Conservation (phyloP, 306 rosid genomes). For the Casuarina glauca region DNA sequence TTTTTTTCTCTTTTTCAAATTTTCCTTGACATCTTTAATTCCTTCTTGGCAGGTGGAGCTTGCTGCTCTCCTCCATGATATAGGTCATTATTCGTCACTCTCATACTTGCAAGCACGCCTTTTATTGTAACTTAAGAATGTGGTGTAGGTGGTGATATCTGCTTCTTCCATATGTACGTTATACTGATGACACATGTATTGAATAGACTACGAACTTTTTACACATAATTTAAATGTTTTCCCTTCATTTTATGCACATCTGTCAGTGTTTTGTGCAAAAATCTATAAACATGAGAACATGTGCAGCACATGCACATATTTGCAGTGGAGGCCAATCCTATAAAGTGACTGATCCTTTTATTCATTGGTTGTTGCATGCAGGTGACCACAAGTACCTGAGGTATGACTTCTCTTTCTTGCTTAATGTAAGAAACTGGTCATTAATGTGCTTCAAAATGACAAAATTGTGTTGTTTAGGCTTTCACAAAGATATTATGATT, state of each 20-base stretch:
- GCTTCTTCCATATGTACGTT: not conserved
- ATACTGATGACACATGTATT: not conserved
- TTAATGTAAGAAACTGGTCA: constrained; percentile 10
- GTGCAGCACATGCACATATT: no score
- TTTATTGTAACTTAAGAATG: constrained; percentile 1
- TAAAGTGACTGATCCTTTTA: constrained; percentile 18
- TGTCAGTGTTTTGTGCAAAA: no score
- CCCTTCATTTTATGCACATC: not conserved
- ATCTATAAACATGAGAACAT: no score
- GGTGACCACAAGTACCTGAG: constrained; percentile 88
- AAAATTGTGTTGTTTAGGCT: not conserved
- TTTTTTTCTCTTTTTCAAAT: not conserved
- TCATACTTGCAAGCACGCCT: not conserved
- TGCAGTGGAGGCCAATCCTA: not conserved
- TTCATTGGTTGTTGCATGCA: constrained; percentile 29
- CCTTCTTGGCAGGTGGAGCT: constrained; percentile 66
- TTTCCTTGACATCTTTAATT: not conserved
- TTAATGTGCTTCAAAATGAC: not conserved
- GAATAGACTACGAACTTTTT: not conserved
- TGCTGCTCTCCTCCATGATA: constrained; percentile 92
- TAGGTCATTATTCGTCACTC: constrained; percentile 42
- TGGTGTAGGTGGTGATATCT: not conserved
- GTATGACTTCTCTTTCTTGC: constrained; percentile 40
- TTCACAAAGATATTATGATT: not conserved
- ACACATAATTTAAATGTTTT: not conserved